Evolutionary conservation across 257 asterid species (phyloP).

Genomic region (Solanum pinnatisectum): DNA sequence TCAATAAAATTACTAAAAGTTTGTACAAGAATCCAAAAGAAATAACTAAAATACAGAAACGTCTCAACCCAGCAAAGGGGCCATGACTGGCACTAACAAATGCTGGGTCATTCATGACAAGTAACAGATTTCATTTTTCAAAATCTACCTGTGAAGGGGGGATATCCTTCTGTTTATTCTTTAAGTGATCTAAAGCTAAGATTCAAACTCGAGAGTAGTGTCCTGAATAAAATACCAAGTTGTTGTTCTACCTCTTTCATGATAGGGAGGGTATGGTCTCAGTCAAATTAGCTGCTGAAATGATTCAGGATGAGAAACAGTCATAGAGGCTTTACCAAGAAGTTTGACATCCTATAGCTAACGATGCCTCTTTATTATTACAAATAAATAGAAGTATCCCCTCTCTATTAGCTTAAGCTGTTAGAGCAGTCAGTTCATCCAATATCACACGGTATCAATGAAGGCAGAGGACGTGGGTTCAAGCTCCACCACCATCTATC

Average conservation of each 20-base stretch:
- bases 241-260: background rate
- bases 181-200: background rate
- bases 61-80: background rate
- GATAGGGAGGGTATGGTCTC: background rate
- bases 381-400: background rate
- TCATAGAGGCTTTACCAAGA: background rate
- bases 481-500: background rate
- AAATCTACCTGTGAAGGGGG: background rate
- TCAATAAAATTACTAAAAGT: background rate
- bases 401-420: background rate
- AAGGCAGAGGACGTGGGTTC: background rate
- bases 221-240: background rate
- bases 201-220: background rate
- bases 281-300: background rate
- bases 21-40: background rate
- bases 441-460: background rate
- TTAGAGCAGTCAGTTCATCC: background rate
- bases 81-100: background rate
- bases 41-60: background rate
- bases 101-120: background rate
- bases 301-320: background rate
- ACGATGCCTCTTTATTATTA: background rate
- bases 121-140: background rate
- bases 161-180: background rate
- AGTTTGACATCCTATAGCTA: background rate